Evolutionary conservation across 768 basidiomycete species (phyloP).

Genomic region (Hydnum rufescens): DNA sequence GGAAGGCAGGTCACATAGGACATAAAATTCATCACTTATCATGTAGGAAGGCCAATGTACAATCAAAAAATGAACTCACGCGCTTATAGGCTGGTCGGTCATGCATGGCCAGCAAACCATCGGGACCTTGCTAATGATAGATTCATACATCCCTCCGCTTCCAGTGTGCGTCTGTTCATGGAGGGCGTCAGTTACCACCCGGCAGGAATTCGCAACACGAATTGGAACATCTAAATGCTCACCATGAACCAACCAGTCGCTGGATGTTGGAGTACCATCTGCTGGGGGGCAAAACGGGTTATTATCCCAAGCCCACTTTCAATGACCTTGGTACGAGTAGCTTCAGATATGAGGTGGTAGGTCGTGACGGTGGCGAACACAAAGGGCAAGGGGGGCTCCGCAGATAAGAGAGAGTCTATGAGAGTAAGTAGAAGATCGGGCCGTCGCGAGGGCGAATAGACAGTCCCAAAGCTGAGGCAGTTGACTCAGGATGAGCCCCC

Average conservation of each 20-base stretch:
- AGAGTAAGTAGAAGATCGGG: neutral
- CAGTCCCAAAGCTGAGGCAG: neutral
- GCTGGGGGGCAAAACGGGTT: neutral
- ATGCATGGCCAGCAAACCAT: constrained; percentile 1
- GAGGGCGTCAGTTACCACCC: neutral
- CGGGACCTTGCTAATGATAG: neutral
- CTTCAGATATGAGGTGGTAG: neutral
- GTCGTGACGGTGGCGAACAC: neutral
- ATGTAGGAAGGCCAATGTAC: neutral
- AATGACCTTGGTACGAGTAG: neutral
- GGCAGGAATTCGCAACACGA: neutral
- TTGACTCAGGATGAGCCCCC: neutral
- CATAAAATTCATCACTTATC: neutral
- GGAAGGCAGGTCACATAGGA: neutral
- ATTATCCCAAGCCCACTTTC: neutral
- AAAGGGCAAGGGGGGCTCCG: neutral
- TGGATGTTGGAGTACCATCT: neutral
- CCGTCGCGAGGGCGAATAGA: neutral
- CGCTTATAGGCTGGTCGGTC: neutral
- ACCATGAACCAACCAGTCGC: constrained; percentile 1
- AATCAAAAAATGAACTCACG: constrained; percentile 1
- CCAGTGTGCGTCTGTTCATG: neutral
- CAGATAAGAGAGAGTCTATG: neutral
- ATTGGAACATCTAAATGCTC: neutral
- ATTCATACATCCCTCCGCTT: neutral